Conservation (phyloP, 2,329 filamentous ascomycete genomes). For the Fusarium chuoi region DNA sequence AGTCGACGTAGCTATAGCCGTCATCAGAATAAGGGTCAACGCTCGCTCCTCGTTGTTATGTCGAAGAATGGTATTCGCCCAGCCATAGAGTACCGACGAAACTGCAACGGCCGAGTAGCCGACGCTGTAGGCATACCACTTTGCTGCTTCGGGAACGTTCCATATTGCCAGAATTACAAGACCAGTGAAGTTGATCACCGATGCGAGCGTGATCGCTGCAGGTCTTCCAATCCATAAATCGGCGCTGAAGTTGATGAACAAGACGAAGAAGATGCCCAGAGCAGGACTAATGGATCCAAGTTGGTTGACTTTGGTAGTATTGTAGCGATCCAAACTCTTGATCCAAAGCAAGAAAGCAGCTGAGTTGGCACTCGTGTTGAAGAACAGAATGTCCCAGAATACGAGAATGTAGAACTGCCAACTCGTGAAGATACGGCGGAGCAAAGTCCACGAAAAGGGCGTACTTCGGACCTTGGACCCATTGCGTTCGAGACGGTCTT, state of each 20-base stretch:
- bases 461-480: not conserved
- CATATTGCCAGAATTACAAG: not conserved
- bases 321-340: not conserved
- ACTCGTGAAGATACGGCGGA: not conserved
- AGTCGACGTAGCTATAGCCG: not conserved
- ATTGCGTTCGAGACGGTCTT: rapidly evolving
- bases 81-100: not conserved
- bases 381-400: not conserved
- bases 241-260: not conserved
- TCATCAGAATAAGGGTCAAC: not conserved
- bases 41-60: not conserved
- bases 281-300: not conserved
- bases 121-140: not conserved
- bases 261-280: not conserved
- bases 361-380: not conserved
- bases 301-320: not conserved
- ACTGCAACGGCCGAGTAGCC: not conserved
- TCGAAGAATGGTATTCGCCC: not conserved
- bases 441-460: not conserved
- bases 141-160: not conserved
- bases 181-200: not conserved
- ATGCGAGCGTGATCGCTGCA: not conserved
- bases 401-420: not conserved
- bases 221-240: not conserved
- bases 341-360: not conserved